phyloP scores from a whole-genome alignment of 2,329 filamentous ascomycete genomes.

The Sordariomycetes sp. region DNA sequence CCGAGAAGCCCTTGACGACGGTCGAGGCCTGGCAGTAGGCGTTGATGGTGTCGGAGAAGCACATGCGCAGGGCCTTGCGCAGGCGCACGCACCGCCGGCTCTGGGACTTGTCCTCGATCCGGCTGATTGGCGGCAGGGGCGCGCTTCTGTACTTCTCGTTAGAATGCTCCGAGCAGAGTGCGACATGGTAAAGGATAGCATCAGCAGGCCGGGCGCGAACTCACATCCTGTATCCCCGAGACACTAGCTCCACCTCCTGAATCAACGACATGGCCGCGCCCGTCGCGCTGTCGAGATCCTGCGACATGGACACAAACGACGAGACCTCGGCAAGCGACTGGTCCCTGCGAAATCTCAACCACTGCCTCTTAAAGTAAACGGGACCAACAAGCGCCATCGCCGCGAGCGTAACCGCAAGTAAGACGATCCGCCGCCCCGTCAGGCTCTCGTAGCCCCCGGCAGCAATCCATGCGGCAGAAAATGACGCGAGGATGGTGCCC shows the following conservation, averaged over 20 bases:
- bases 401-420: constrained; percentile 36
- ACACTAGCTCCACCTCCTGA: constrained; percentile 92
- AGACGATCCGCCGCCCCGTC: constrained; percentile 41
- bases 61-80: constrained; percentile 59
- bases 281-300: constrained; percentile 67
- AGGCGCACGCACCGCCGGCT: constrained; percentile 67
- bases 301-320: constrained; percentile 57
- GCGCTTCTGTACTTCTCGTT: constrained; percentile 48
- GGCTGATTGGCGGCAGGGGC: constrained; percentile 81
- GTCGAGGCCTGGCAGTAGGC: constrained; percentile 59
- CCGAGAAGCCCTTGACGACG: constrained; percentile 58
- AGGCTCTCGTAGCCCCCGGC: constrained; percentile 26
- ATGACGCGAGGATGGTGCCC: constrained; percentile 55
- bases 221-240: constrained; percentile 75
- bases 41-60: constrained; percentile 56
- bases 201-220: constrained; percentile 15
- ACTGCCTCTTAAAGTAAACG: constrained; percentile 63
- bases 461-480: constrained; percentile 59
- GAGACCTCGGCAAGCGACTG: constrained; percentile 60
- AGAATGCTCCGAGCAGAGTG: constrained; percentile 8
- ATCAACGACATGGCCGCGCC: constrained; percentile 69
- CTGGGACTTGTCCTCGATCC: constrained; percentile 74
- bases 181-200: background rate
- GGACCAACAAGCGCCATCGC: constrained; percentile 45
- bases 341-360: constrained; percentile 65